Evolutionary conservation across 495 filamentous ascomycete species (phyloP), one percentile per base, ranked within the genome.

Genomic region (Aspergillus coremiiformis): DNA sequence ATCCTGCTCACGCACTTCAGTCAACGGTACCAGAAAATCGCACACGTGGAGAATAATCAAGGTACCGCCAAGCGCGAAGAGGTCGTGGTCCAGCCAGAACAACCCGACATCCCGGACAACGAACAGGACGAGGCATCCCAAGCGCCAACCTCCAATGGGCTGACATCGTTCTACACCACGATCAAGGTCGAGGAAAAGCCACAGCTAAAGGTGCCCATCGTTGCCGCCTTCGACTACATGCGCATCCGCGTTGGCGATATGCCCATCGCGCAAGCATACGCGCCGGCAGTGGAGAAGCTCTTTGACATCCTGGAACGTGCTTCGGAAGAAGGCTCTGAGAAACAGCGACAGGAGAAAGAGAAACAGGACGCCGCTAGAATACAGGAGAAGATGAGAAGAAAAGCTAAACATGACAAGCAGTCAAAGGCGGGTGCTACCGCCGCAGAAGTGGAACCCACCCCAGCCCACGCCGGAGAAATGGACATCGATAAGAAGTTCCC

Each of bases 171-270:
- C 55, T 10, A 51, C 49, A 19, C 39, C 53, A 23, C 22, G 20
- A 30, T 52, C 27, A 39, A 50, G 17, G 15, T 50, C 10, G 14
- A 26, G 35, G 44, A 17, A 11, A 44, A 51, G 0, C 53, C 54
- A 3, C 52, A 48, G 3, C 5, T 58, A 2, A 55, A 21, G 15
- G 59, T 55, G 64, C 84, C 85, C 5, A 73, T 90, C 39, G 75
- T 85, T 24, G 76, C 89, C n/a, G 89, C 87, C 0, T 95, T 95
- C 70, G 93, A 98, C 63, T 83, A 87, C 55, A 95, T 96, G 87
- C 73, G 83, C 10, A 77, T 95, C 33, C 84, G 82, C 66, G 75
- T 96, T 10, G 78, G 86, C 6, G 89, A 96, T 58, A 86, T 96
- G 52, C 78, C 78, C 50, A 72, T 85, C 55, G 77, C 93, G n/a